Conservation (phyloP, 176 grass and related monocot genomes). For the Leersia perrieri region DNA sequence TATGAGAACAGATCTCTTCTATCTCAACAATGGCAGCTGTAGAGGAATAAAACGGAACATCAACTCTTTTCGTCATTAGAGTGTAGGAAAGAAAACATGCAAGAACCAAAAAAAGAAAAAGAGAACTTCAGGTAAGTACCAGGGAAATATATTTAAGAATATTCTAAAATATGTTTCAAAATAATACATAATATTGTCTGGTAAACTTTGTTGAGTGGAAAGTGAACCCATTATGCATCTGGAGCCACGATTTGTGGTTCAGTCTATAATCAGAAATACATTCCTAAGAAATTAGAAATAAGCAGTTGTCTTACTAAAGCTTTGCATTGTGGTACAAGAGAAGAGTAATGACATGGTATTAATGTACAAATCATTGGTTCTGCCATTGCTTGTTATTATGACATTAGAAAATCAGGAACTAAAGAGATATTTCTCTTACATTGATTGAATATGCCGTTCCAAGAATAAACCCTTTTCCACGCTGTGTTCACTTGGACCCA, state of each 20-base stretch:
- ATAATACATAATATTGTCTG: neutral
- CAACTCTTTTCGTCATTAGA: slow-evolving; percentile 1
- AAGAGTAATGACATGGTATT: too few relatives aligned
- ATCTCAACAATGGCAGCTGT: slow-evolving; percentile 82
- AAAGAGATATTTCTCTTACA: slow-evolving; percentile 44
- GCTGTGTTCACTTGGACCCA: neutral
- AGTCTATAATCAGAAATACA: neutral
- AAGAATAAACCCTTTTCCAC: too few relatives aligned
- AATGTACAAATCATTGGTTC: too few relatives aligned
- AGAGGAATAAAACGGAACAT: slow-evolving; percentile 26
- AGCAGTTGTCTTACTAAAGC: neutral
- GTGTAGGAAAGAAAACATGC: neutral
- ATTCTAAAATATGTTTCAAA: neutral
- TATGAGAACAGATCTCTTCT: slow-evolving; percentile 96
- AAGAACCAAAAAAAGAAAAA: neutral
- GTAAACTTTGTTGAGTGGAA: neutral
- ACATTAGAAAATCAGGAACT: neutral
- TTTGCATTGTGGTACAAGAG: neutral
- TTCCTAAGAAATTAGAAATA: neutral
- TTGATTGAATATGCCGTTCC: slow-evolving; percentile 96
- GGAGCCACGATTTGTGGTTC: neutral
- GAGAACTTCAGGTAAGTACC: neutral
- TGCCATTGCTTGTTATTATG: neutral
- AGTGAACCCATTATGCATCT: neutral
- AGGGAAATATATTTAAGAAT: neutral